Conservation (phyloP, 345 rosid genomes). For the Camelina sativa region DNA sequence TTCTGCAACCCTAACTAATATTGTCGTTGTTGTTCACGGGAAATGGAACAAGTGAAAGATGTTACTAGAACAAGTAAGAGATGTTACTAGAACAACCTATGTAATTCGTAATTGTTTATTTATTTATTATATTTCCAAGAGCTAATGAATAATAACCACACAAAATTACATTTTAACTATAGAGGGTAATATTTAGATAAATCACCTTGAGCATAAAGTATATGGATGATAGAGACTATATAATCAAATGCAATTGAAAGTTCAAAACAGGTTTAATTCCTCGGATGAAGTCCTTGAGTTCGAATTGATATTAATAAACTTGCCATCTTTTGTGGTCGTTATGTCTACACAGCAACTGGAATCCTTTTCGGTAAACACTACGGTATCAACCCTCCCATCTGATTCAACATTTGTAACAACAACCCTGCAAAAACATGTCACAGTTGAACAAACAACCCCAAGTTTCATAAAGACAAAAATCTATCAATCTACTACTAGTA, state of each 20-base stretch:
- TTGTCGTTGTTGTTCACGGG: too few species aligned
- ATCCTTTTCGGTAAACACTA: constrained; percentile 64
- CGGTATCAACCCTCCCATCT: constrained; percentile 45
- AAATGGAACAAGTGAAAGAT: too few species aligned
- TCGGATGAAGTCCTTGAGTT: constrained; percentile 95
- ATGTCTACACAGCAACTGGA: constrained; percentile 83
- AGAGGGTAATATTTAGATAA: not conserved
- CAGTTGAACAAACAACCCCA: constrained; percentile 30
- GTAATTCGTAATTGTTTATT: too few species aligned
- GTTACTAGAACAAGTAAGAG: too few species aligned
- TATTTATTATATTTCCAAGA: too few species aligned
- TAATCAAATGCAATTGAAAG: constrained; percentile 25
- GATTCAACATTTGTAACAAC: constrained; percentile 62
- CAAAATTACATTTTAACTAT: too few species aligned
- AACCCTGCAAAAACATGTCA: constrained; percentile 56
- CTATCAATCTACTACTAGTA: not conserved
- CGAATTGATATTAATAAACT: constrained; percentile 91
- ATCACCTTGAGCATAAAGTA: constrained; percentile 18
- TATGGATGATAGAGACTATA: too few species aligned
- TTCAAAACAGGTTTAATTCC: constrained; percentile 53
- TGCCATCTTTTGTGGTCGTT: constrained; percentile 90
- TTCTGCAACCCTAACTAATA: too few species aligned
- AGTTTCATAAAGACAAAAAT: not conserved
- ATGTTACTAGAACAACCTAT: too few species aligned
- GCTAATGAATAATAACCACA: too few species aligned